These are phyloP conservation scores for Candida orba DNA, from an alignment of 805 yeast species.

Conservation along the genomic window DNA sequence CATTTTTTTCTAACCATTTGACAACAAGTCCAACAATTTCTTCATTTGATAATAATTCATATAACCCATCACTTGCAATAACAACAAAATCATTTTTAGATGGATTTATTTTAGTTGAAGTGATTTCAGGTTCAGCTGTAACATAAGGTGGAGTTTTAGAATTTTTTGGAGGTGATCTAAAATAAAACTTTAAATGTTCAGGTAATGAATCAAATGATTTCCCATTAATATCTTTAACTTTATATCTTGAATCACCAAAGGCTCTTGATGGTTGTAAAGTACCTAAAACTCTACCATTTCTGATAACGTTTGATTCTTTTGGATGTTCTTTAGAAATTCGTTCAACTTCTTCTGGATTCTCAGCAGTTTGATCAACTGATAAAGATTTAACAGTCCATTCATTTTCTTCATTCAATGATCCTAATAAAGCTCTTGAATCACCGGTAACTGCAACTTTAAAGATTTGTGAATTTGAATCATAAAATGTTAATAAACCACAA, in stretches of 20 bases:
- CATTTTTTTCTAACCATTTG: constrained; percentile 79
- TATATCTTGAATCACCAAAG: constrained; percentile 94
- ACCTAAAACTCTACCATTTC: constrained; percentile 87
- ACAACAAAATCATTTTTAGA: constrained; percentile 78
- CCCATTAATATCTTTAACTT: constrained; percentile 55
- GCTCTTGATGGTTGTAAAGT: constrained; percentile 93
- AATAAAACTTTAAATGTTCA: constrained; percentile 73
- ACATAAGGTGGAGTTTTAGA: constrained; percentile 92
- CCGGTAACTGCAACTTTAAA: constrained; percentile 94
- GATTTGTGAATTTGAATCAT: constrained; percentile 64
- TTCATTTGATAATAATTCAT: constrained; percentile 85
- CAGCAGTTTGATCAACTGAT: constrained; percentile 90
- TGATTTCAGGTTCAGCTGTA: constrained; percentile 90
- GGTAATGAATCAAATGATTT: constrained; percentile 49
- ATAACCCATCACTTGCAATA: constrained; percentile 90
- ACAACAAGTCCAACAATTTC: constrained; percentile 90
- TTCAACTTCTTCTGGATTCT: constrained; percentile 79
- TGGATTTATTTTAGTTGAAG: constrained; percentile 70
- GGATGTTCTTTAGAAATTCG: constrained; percentile 87
- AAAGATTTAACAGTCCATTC: constrained; percentile 85
- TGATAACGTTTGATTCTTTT: constrained; percentile 65
- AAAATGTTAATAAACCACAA: constrained; percentile 83
- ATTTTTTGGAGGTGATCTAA: constrained; percentile 65
- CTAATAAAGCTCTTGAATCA: constrained; percentile 88
- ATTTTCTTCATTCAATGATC: constrained; percentile 56